Evolutionary conservation across 2,329 filamentous ascomycete genomes (phyloP), one percentile per base, ranked within the genome.

Genomic region (Diaporthe amygdali): DNA sequence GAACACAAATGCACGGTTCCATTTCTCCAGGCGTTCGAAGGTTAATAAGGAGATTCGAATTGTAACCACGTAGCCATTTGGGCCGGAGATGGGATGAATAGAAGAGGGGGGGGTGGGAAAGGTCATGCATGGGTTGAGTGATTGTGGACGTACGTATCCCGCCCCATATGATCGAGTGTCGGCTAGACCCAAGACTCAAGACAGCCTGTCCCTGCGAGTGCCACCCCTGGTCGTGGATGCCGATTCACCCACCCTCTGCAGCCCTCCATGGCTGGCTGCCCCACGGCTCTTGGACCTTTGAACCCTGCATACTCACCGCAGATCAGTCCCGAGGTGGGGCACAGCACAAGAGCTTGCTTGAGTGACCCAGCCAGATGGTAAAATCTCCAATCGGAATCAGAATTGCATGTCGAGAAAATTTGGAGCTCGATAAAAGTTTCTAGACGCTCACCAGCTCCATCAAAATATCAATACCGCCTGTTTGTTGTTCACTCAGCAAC

Each of bases 361-460:
- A 17, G 7, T 46, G 41, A 47, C 59, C 59, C 59, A 64, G 41
- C 27, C 14, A 37, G 7, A 37, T 37, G 59, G 59, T 64, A 37
- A 64, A 64, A 34, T 64, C 59, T 64, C 59, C 59, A 64, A 64
- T 64, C 59, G 44, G 44, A 46, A 49, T 64, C 41, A 64, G 44
- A 64, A 64, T 22, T 47, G 44, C 10, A 64, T 64, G 30, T 64
- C 44, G 15, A 49, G 30, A 64, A 64, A 64, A 64, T 49, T 49
- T 49, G 59, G 44, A 64, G 44, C 30, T 32, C 10, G 66, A 47
- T 15, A 59, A 68, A 68, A 68, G 66, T 59, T 68, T 59, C 52
- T 68, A n/a, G 66, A 47, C 7, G n/a, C 8, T 30, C 55, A 10
- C 3, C 55, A 12, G 25, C 27, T n/a, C n/a, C 41, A 49, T 27